These are phyloP conservation scores for Senna tora DNA, from an alignment of 306 rosid genomes.

Conservation along the genomic window DNA sequence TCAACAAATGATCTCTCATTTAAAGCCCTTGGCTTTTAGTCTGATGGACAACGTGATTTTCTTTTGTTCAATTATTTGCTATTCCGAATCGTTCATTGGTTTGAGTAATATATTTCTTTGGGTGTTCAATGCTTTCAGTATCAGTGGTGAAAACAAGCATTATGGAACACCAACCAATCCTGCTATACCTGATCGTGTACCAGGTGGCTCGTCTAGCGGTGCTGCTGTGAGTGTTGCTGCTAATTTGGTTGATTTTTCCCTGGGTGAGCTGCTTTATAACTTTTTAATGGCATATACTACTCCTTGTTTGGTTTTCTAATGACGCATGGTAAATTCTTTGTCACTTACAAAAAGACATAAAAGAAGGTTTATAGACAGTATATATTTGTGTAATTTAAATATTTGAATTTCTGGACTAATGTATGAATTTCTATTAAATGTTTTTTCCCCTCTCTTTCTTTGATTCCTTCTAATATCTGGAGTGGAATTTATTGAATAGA, in stretches of 20 bases:
- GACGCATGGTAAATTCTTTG: background rate
- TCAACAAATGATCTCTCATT: background rate
- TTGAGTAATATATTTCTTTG: background rate
- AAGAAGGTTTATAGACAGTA: background rate
- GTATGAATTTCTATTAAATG: background rate
- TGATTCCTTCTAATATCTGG: background rate
- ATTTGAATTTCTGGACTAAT: background rate
- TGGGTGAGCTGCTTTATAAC: conserved; percentile 63
- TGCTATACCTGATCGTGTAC: conserved; percentile 61
- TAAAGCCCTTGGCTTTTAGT: background rate
- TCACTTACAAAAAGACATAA: background rate
- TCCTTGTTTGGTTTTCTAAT: background rate
- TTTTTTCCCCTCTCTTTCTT: background rate
- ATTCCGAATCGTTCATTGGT: background rate
- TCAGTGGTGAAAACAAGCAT: conserved; percentile 81
- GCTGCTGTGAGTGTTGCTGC: conserved; percentile 97
- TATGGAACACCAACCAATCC: conserved; percentile 90
- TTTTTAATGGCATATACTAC: background rate
- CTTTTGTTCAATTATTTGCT: background rate
- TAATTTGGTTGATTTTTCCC: conserved; percentile 76
- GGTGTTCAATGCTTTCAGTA: conserved; percentile 53
- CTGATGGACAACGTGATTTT: background rate
- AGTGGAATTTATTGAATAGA: background rate
- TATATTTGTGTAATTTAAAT: background rate
- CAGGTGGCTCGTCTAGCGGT: conserved; percentile 95